Conservation (phyloP, 2,329 filamentous ascomycete species). For the Colletotrichum melonis region DNA sequence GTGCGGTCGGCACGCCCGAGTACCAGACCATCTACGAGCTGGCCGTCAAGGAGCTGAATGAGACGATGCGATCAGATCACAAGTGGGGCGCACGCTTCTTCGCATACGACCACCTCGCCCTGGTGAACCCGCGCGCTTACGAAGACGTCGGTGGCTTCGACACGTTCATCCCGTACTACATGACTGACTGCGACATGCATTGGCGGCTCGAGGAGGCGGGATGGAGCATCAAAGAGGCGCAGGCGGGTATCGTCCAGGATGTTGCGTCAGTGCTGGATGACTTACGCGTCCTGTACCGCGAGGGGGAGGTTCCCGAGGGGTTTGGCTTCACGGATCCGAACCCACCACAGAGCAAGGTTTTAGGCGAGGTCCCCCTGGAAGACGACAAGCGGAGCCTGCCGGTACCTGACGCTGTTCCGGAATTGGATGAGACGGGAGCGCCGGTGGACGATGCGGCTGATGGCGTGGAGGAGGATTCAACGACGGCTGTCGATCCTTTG, state of each 20-base stretch:
- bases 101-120: slow-evolving; percentile 67
- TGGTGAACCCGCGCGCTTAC: slow-evolving; percentile 65
- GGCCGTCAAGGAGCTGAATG: slow-evolving; percentile 48
- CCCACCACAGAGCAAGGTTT: slow-evolving; percentile 36
- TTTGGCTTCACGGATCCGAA: slow-evolving; percentile 51
- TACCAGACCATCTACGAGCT: slow-evolving; percentile 57
- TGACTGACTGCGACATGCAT: slow-evolving; percentile 68
- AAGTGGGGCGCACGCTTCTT: slow-evolving; percentile 66
- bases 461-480: neutral
- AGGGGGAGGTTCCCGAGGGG: slow-evolving; percentile 44
- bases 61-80: slow-evolving; percentile 44
- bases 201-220: slow-evolving; percentile 57
- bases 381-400: neutral
- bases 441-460: neutral
- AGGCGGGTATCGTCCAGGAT: slow-evolving; percentile 57
- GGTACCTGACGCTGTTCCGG: neutral
- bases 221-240: slow-evolving; percentile 52
- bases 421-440: neutral
- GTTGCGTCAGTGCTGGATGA: slow-evolving; percentile 58
- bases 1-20: slow-evolving; percentile 45
- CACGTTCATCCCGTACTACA: slow-evolving; percentile 67
- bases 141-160: slow-evolving; percentile 67
- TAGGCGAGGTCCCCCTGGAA: neutral
- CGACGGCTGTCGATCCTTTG: slow-evolving; percentile 8
- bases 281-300: slow-evolving; percentile 57